A percentile compares a stretch with the other conserved stretches of the same genome.
Evolutionary conservation across 192 early-diverging fungal species (phyloP).

Genomic region (Mortierella antarctica): DNA sequence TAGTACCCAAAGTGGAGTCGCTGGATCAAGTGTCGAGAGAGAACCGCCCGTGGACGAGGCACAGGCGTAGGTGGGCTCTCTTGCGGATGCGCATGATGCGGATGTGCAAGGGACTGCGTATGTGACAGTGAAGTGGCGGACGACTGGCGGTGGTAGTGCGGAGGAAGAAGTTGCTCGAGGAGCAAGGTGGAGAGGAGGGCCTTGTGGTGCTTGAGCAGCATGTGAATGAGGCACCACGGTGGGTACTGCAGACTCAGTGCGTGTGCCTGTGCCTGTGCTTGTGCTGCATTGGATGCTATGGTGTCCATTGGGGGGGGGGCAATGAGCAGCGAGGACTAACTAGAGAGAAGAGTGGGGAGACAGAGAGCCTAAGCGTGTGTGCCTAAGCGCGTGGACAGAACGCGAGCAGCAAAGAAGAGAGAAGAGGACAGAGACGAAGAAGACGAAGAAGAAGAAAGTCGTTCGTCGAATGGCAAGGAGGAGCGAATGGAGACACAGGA

Average conservation of each 20-base stretch:
- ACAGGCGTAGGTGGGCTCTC: slow-evolving; percentile 1
- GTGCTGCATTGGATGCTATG: background rate
- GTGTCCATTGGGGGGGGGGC: no score
- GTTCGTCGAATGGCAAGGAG: background rate
- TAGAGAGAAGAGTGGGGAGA: background rate
- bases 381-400: background rate
- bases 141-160: slow-evolving; percentile 3
- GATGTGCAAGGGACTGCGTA: background rate
- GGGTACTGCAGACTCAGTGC: slow-evolving; percentile 26
- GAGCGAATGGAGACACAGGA: no score
- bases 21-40: slow-evolving; percentile 36
- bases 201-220: slow-evolving; percentile 36
- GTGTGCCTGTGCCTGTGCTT: slow-evolving; percentile 14
- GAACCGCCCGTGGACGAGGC: slow-evolving; percentile 8
- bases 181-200: slow-evolving; percentile 11
- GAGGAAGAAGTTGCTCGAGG: slow-evolving; percentile 40
- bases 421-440: background rate
- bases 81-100: background rate
- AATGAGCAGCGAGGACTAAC: background rate
- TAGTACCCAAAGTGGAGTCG: slow-evolving; percentile 50
- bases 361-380: no score
- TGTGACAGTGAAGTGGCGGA: slow-evolving; percentile 8
- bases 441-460: background rate
- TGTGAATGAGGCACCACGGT: slow-evolving; percentile 37
- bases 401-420: background rate